Evolutionary conservation across 2,329 filamentous ascomycete species (phyloP).

Genomic region (Pleoardoris graminearum): DNA sequence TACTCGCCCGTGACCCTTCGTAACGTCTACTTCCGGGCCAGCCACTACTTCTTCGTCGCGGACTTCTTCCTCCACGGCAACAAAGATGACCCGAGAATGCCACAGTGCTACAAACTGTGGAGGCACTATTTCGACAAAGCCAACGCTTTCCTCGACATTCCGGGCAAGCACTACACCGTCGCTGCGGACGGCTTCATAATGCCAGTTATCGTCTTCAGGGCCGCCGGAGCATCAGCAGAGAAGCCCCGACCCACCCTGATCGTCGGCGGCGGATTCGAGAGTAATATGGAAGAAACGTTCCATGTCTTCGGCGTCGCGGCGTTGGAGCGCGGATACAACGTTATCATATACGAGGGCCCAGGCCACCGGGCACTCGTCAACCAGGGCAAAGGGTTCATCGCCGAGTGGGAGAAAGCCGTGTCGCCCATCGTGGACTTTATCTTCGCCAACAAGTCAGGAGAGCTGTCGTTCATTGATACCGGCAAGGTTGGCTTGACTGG

Average conservation of each 20-base stretch:
- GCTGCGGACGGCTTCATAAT: not conserved
- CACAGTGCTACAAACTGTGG: not conserved
- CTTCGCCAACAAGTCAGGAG: conserved; percentile 13
- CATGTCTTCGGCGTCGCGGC: conserved; percentile 31
- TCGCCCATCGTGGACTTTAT: conserved; percentile 36
- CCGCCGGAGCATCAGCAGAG: not conserved
- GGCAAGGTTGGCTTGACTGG: conserved; percentile 31
- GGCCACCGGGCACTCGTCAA: conserved; percentile 34
- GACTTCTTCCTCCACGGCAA: conserved; percentile 15
- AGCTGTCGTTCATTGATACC: conserved; percentile 22
- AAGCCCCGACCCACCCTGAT: conserved; percentile 21
- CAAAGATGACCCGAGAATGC: conserved; percentile 2
- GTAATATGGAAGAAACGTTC: conserved; percentile 30
- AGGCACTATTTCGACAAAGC: conserved; percentile 7
- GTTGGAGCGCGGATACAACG: conserved; percentile 36
- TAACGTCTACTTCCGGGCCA: conserved; percentile 6
- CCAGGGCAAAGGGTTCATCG: conserved; percentile 30
- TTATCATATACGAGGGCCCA: conserved; percentile 41
- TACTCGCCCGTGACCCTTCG: not conserved
- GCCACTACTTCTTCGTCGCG: conserved; percentile 11
- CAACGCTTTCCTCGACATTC: not conserved
- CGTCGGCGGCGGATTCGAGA: conserved; percentile 32
- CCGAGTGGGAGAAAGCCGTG: conserved; percentile 37
- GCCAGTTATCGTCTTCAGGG: not conserved
- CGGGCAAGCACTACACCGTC: conserved; percentile 1